Evolutionary conservation across 305 asterid genomes (phyloP), one percentile per base, ranked within the genome.

Genomic region (Plantago coronopus): DNA sequence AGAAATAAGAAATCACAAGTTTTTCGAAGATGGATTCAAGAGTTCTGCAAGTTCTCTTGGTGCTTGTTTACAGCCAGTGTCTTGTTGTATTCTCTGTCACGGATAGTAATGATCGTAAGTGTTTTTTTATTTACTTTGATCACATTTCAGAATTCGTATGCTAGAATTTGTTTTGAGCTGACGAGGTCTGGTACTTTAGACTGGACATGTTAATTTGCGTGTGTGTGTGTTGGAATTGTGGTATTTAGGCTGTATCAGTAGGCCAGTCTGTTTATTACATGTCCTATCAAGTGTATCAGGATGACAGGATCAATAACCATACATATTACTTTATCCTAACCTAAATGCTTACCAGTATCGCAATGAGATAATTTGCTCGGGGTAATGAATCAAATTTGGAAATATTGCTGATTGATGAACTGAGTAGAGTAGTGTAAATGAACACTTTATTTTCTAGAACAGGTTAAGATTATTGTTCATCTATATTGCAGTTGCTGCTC

Each of bases 21-120:
- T 51, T 72, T 55, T 63, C 71, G 65, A 71, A 81, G 61, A 83
- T 82, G 89, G 69, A 60, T 67, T 67, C 68, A 34, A 27, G 75
- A 68, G 57, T 59, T 57, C 50, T 69, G 13, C 40, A 34, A 54
- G 23, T 76, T 45, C 60, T 54, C 44, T n/a, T 80, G 58, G 65
- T 83, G 67, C 71, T 79, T 44, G 47, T 81, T 68, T 68, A 67
- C 47, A 17, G 64, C 42, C 90, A 54, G 66, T 70, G 73, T 74
- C 69, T 67, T 58, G 63, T 49, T 44, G 46, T 67, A 49, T 25
- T 66, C 14, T 84, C 87, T 18, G 54, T 59, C 56, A 87, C 95
- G 43, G 60, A 81, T 58, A 42, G 61, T 18, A 64, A 48, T 25
- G 96, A 90, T 69, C 63, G 97, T 90, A 74, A 73, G 91, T 69